A percentile compares a stretch with the other conserved stretches of the same genome.
phyloP scores from a whole-genome alignment of 331 rosid species.

The Quercus tomentella region DNA sequence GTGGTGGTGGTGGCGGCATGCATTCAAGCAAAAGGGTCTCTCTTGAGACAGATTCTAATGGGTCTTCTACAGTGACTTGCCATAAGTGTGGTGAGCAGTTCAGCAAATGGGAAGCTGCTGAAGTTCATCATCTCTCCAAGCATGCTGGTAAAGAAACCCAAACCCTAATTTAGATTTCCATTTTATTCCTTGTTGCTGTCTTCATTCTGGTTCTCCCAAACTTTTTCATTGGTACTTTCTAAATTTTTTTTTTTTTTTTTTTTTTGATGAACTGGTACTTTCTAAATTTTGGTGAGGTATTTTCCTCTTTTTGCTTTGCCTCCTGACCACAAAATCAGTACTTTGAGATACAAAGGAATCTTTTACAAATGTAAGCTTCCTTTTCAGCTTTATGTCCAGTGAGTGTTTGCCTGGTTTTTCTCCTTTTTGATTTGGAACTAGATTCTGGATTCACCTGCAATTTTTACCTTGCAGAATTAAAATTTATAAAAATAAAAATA shows the following conservation, averaged over 20 bases:
- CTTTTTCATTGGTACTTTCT: background rate
- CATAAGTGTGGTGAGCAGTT: slow-evolving; percentile 98
- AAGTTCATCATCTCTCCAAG: slow-evolving; percentile 90
- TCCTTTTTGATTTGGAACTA: slow-evolving; percentile 18
- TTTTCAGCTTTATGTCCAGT: slow-evolving; percentile 17
- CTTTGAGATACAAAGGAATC: slow-evolving; percentile 14
- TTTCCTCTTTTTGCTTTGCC: no score
- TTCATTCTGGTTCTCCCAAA: background rate
- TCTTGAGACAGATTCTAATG: slow-evolving; percentile 56
- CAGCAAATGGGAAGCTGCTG: slow-evolving; percentile 94
- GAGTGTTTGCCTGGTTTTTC: slow-evolving; percentile 17
- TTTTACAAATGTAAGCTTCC: slow-evolving; percentile 3
- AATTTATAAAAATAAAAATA: background rate
- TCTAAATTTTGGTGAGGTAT: slow-evolving; percentile 8
- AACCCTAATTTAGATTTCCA: background rate
- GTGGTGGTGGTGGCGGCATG: slow-evolving; percentile 47
- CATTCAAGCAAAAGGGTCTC: slow-evolving; percentile 59
- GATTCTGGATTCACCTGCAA: slow-evolving; percentile 9
- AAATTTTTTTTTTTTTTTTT: no score
- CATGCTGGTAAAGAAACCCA: slow-evolving; percentile 72
- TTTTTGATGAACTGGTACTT: background rate
- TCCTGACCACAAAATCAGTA: background rate
- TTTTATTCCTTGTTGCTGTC: background rate
- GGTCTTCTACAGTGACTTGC: slow-evolving; percentile 63
- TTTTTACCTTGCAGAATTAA: slow-evolving; percentile 6